Evolutionary conservation across 805 yeast genomes (phyloP).

Genomic region (Candida xiaguanensis): DNA sequence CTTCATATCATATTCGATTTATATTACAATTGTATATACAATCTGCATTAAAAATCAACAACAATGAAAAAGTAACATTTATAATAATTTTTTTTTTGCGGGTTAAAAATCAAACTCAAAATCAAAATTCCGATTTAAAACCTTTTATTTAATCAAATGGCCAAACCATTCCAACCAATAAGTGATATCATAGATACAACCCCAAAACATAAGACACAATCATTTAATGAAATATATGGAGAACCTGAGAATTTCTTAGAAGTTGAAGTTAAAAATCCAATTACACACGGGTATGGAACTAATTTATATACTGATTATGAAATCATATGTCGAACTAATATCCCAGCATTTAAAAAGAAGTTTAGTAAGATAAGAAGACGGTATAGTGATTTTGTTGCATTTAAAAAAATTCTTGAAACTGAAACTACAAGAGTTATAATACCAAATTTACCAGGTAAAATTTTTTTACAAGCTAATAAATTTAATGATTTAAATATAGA

Average conservation of each 20-base stretch:
- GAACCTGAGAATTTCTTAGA: constrained; percentile 94
- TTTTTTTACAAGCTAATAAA: constrained; percentile 58
- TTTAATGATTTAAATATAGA: constrained; percentile 83
- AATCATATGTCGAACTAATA: constrained; percentile 81
- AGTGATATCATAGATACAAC: constrained; percentile 36
- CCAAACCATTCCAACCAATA: constrained; percentile 41
- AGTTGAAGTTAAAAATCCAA: constrained; percentile 80
- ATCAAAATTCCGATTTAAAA: too few relatives aligned
- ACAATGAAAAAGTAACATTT: too few relatives aligned
- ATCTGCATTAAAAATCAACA: neutral
- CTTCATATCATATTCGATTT: neutral
- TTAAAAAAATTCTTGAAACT: constrained; percentile 66
- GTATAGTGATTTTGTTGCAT: constrained; percentile 84
- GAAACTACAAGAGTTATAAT: constrained; percentile 79
- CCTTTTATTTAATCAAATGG: too few relatives aligned
- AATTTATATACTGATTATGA: constrained; percentile 90
- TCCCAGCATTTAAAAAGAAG: constrained; percentile 76
- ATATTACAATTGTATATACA: neutral
- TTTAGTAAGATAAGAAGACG: constrained; percentile 73
- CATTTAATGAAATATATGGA: constrained; percentile 81
- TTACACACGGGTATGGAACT: constrained; percentile 64
- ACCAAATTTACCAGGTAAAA: constrained; percentile 91
- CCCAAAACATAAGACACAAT: constrained; percentile 47
- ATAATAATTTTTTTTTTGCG: too few relatives aligned
- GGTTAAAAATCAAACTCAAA: too few relatives aligned